Conservation (phyloP, 768 basidiomycete genomes). For the Calocybe indica region DNA sequence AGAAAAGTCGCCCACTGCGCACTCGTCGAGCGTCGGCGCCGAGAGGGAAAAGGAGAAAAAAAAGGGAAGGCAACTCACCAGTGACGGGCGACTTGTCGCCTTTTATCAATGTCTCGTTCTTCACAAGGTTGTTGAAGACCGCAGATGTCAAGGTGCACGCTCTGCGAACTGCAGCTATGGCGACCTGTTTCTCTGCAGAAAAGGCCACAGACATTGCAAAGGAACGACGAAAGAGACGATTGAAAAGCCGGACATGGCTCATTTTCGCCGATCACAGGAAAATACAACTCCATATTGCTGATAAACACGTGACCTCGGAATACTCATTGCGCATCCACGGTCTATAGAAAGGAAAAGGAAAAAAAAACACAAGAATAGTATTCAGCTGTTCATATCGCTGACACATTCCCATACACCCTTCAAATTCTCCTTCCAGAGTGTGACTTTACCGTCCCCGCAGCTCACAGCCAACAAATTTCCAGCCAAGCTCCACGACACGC, state of each 20-base stretch:
- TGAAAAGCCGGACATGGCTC: constrained; percentile 4
- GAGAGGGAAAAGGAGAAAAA: neutral
- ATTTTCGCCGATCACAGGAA: too few species aligned
- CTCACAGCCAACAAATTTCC: constrained; percentile 95
- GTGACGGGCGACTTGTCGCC: constrained; percentile 92
- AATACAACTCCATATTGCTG: too few species aligned
- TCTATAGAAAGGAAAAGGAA: neutral
- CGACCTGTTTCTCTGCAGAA: constrained; percentile 70
- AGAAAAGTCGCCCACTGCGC: constrained; percentile 84
- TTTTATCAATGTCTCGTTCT: constrained; percentile 83
- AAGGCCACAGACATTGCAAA: constrained; percentile 49
- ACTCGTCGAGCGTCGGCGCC: neutral
- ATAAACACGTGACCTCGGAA: too few species aligned
- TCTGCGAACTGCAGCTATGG: constrained; percentile 79
- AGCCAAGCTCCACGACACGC: constrained; percentile 96
- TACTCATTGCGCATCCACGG: too few species aligned
- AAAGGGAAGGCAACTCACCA: constrained; percentile 33
- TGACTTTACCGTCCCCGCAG: constrained; percentile 97
- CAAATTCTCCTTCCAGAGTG: constrained; percentile 96
- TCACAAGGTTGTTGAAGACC: constrained; percentile 82
- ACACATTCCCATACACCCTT: constrained; percentile 97
- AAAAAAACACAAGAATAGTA: neutral
- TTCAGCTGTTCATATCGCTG: constrained; percentile 84
- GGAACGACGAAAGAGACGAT: constrained; percentile 11
- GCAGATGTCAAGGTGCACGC: constrained; percentile 80